Evolutionary conservation across 805 yeast genomes (phyloP), one percentile per base, ranked within the genome.

Genomic region (Metschnikowia shivogae): DNA sequence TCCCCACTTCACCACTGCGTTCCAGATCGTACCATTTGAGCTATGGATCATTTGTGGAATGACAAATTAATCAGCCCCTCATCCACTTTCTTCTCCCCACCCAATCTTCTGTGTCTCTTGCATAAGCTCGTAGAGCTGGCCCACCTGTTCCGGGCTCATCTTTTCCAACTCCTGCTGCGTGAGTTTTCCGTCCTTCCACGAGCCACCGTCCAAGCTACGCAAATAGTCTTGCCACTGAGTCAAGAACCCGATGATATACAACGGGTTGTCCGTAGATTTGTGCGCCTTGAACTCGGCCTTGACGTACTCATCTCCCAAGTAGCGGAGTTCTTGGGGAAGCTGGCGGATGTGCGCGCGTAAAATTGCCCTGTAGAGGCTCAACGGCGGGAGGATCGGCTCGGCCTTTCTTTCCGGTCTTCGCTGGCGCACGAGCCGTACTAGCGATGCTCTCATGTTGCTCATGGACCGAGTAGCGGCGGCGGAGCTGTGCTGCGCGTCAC

Each of bases 151-250:
- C 6, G 93, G 92, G 22, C 86, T 80, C 90, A 93, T 80, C 62
- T 86, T 87, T 41, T 83, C 86, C 50, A 93, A 70, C 43, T 84
- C 82, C 29, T 72, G 73, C 50, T 78, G 69, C 17, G 83, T 82
- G 59, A 93, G 67, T 50, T 65, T 67, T 11, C 70, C 72, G 34
- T 64, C 62, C 53, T 62, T 55, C 75, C 76, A 72, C 7, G 52
- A 50, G 0, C 72, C 74, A 4, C 70, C 79, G 26, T 79, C 76
- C 20, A 86, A 76, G 61, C 70, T 67, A 10, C 73, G 68, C 49
- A 86, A 71, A 57, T 86, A 86, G 49, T 84, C 92, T 64, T 93
- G 99, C 99, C 99, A 93, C 48, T 88, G 84, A 1, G 95, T 81
- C 49, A 93, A 72, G 56, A 93, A 93, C 9, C 97, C 99, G 9